Base-by-base conservation (phyloP, 495 filamentous ascomycete species). In the Amphirosellinia nigrospora region DNA sequence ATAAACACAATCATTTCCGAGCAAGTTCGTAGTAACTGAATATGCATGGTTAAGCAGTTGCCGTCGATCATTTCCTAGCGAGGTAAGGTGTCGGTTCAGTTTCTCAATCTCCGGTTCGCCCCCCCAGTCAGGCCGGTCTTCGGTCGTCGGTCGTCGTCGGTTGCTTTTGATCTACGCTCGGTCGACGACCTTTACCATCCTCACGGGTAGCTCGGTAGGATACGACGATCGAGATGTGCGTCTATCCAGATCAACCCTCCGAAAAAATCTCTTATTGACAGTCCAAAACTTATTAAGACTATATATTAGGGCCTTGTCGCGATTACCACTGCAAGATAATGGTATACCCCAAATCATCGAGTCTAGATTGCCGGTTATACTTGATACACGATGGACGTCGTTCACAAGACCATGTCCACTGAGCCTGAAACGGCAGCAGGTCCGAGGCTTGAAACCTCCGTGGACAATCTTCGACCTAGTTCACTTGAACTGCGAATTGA, bases 21-120 rank as follows among this genome's bases (percentile, higher is more conserved):
- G 45, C 2, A 21, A 48, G 45, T 52, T 23, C 11, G 9, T 15
- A 19, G 16, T 45, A n/a, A 9, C 48, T 52, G 9, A 28, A 52
- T 4, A 52, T 1, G 43, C n/a, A n/a, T 19, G 43, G 2, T 0
- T 53, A 36, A 16, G 2, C 19, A 34, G 4, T 36, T 36, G 30
- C 55, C 28, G 32, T 58, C 55, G 55, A 52, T 65, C 45, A 38
- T 52, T 68, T 61, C 66, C 66, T 39, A 68, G 26, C 16, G 55
- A 28, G 66, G 66, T 34, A 68, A 68, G 53, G 53, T 60, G 53
- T 41, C 19, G 3, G 32, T 26, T 23, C 23, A 23, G 28, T 19
- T 41, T 48, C 36, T 26, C 52, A 21, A 23, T 23, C 43, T 19
- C 43, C 43, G 43, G 43, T 13, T 53, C 48, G 11, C 53, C 32